These are phyloP conservation scores for Fraxinus americana DNA, from an alignment of 257 asterid genomes.

Conservation along the genomic window DNA sequence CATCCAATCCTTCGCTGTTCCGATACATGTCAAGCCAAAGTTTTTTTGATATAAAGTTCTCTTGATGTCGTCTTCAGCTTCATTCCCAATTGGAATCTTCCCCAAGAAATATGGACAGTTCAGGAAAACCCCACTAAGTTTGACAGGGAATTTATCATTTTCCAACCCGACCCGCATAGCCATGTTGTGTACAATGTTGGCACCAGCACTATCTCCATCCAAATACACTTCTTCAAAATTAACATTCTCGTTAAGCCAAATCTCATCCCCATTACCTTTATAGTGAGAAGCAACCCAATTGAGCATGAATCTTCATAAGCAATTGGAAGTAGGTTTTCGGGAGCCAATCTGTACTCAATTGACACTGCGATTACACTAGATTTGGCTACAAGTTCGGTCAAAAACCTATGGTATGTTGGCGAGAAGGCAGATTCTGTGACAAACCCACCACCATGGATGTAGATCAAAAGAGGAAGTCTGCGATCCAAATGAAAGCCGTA, in stretches of 20 bases:
- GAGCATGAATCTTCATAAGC: slow-evolving; percentile 38
- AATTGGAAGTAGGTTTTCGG: slow-evolving; percentile 40
- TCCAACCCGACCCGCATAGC: slow-evolving; percentile 35
- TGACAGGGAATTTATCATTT: background rate
- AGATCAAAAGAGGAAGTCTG: slow-evolving; percentile 38
- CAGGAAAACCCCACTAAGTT: slow-evolving; percentile 39
- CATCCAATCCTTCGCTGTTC: slow-evolving; percentile 44
- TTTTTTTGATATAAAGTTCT: too few species aligned
- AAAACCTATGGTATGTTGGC: slow-evolving; percentile 36
- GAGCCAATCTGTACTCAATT: slow-evolving; percentile 48
- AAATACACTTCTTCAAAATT: slow-evolving; percentile 30
- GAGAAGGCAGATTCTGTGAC: slow-evolving; percentile 43
- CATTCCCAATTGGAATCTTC: slow-evolving; percentile 22
- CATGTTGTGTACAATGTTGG: slow-evolving; percentile 32
- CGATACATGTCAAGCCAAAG: too few species aligned
- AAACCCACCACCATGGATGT: slow-evolving; percentile 53
- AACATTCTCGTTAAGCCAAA: slow-evolving; percentile 30
- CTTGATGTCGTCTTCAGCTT: too few species aligned
- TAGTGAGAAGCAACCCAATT: slow-evolving; percentile 37
- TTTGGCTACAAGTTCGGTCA: slow-evolving; percentile 28
- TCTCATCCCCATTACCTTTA: slow-evolving; percentile 20
- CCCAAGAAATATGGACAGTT: slow-evolving; percentile 57
- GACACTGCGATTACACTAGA: slow-evolving; percentile 35
- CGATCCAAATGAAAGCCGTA: background rate
- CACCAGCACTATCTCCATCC: slow-evolving; percentile 18